Percentiles rank a stretch among this genome's conserved stretches.
These are phyloP conservation scores for Batrachochytrium dendrobatidis DNA, from an alignment of 371 early-diverging fungal species.

Conservation along the genomic window DNA sequence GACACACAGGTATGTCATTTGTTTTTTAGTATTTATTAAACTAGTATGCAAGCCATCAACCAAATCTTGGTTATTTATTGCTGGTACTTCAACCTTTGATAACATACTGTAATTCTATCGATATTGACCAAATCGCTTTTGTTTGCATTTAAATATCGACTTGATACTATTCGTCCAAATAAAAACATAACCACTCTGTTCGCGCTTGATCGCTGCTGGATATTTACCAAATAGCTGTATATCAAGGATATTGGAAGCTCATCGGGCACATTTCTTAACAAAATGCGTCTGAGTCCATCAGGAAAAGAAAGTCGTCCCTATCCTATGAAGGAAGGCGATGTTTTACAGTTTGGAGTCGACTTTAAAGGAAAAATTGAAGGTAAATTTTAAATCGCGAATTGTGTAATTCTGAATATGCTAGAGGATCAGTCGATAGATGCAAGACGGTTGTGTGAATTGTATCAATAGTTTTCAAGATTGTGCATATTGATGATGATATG, in stretches of 20 bases:
- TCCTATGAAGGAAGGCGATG: constrained; percentile 81
- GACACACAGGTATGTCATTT: constrained; percentile 35
- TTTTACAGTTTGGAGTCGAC: constrained; percentile 91
- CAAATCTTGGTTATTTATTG: neutral
- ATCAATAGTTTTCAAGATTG: too few species aligned
- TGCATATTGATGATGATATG: neutral
- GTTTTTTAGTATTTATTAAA: too few species aligned
- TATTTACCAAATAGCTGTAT: constrained; percentile 74
- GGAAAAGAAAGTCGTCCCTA: constrained; percentile 76
- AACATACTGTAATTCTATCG: too few species aligned
- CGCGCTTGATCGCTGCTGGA: too few species aligned
- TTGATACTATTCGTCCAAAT: too few species aligned
- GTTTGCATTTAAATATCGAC: too few species aligned
- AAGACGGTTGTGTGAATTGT: too few species aligned
- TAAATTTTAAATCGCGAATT: constrained; percentile 6
- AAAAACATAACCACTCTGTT: too few species aligned
- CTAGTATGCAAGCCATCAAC: neutral
- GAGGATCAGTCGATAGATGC: neutral
- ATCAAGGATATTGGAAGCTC: constrained; percentile 89
- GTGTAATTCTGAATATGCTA: neutral
- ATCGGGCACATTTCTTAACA: constrained; percentile 94
- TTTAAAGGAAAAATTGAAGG: constrained; percentile 86
- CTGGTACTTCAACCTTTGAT: too few species aligned
- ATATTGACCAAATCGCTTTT: too few species aligned
- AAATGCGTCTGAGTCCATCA: constrained; percentile 78